A percentile compares a stretch with the other conserved stretches of the same genome.
Evolutionary conservation across 2,329 filamentous ascomycete genomes (phyloP).

Genomic region (Clonostachys sp.): DNA sequence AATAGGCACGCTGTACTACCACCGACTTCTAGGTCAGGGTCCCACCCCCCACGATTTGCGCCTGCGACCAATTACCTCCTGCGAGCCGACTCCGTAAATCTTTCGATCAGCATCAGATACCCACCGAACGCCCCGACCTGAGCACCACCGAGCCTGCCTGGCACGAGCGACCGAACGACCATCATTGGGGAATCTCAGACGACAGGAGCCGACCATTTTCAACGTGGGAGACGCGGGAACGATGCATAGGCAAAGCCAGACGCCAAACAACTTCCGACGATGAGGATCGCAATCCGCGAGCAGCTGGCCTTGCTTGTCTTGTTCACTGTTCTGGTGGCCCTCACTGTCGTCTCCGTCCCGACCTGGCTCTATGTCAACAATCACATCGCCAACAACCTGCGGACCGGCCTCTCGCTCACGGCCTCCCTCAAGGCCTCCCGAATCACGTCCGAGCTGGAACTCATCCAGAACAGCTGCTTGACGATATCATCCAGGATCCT

Average conservation of each 20-base stretch:
- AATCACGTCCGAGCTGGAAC: conserved; percentile 70
- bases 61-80: too few relatives aligned
- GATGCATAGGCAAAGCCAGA: conserved; percentile 1
- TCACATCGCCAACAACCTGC: conserved; percentile 46
- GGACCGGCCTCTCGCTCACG: conserved; percentile 66
- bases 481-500: conserved; percentile 66
- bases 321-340: conserved; percentile 65
- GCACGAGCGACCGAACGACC: background rate
- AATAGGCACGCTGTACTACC: too few relatives aligned
- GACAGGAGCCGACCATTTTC: too few relatives aligned
- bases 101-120: too few relatives aligned
- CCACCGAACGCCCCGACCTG: background rate
- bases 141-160: background rate
- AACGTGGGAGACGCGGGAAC: background rate
- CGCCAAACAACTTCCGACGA: conserved; percentile 25
- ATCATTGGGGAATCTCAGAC: background rate
- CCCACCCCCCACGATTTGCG: too few relatives aligned
- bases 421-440: conserved; percentile 84
- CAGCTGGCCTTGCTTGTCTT: conserved; percentile 81
- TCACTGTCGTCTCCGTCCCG: conserved; percentile 76
- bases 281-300: conserved; percentile 84
- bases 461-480: conserved; percentile 71
- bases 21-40: too few relatives aligned
- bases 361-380: conserved; percentile 58
- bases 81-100: too few relatives aligned